Base-by-base conservation (phyloP, 2,329 filamentous ascomycete genomes). In the Rosellinia necatrix region DNA sequence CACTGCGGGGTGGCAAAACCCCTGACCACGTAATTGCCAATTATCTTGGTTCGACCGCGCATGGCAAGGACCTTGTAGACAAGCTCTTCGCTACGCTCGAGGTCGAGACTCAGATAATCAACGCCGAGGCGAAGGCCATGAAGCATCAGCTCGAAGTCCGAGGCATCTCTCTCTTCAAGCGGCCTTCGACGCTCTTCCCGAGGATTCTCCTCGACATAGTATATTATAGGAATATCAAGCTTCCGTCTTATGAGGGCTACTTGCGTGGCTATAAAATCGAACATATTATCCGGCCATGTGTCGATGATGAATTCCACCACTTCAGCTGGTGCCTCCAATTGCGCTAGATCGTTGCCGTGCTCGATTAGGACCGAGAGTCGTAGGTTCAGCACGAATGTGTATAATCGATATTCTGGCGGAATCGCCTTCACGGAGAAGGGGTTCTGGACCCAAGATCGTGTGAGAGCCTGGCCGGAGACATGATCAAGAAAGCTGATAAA, bases 41-140 rank as follows among this genome's bases (percentile, higher is more conserved):
- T 83, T 12, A 88, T 76, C 57, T 83, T 85, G 2, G 83, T 84
- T 19, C 78, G 75, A 1, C 85, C 84, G 66, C 80, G 81, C 51
- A 74, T 74, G 21, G 72, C 70, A 8, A 87, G 72, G 8, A 87
- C 70, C 19, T 77, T 75, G 7, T 72, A 68, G 4, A 87, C 69
- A 6, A 80, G 65, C 0, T 72, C 70, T 42, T 82, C 76, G 34
- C 76, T 79, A 30, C 84, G 77, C 29, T 82, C 80, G 13, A 90
- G 71, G 66, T 90, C 85, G 4, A 90, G 72, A 29, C 82, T 84
- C 48, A 86, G 66, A 62, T 85, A 90, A 49, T 89, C 86, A 2
- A 87, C 84, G 1, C 82, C 85, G 40, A 90, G 76, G 12, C 86
- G 82, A 19, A 89, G 72, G 4, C 86, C 87, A 59, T 88, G 83